phyloP scores from a whole-genome alignment of 768 basidiomycete species.

The Pholiota conissans region DNA sequence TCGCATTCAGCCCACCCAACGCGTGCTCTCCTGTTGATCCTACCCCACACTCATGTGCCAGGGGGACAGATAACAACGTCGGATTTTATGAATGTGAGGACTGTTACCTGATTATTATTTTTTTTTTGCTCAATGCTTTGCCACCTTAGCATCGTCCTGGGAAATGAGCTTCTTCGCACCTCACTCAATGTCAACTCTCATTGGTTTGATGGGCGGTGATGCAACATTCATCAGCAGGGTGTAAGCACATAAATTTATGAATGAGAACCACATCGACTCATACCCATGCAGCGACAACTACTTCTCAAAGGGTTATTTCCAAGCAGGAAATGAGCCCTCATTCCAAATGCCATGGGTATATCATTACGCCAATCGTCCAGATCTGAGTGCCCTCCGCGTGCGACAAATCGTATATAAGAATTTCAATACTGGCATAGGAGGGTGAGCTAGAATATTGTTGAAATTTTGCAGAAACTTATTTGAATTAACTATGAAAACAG shows the following conservation, averaged over 20 bases:
- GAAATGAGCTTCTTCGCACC: slow-evolving; percentile 55
- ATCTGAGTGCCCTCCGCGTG: slow-evolving; percentile 45
- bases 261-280: too few relatives aligned
- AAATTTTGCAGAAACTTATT: not conserved
- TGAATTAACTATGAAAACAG: slow-evolving; percentile 18
- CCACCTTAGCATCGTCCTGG: slow-evolving; percentile 47
- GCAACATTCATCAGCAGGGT: slow-evolving; percentile 40
- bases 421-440: slow-evolving; percentile 46
- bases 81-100: slow-evolving; percentile 52
- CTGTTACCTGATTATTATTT: not conserved
- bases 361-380: slow-evolving; percentile 51
- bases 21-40: slow-evolving; percentile 53
- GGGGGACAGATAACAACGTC: slow-evolving; percentile 48
- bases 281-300: slow-evolving; percentile 37
- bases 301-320: slow-evolving; percentile 44
- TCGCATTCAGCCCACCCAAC: slow-evolving; percentile 48
- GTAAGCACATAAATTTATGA: too few relatives aligned
- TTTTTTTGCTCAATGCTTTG: not conserved
- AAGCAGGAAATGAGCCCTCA: slow-evolving; percentile 50
- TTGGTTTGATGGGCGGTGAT: slow-evolving; percentile 47
- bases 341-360: slow-evolving; percentile 48
- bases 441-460: slow-evolving; percentile 26
- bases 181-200: slow-evolving; percentile 47
- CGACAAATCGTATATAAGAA: slow-evolving; percentile 42
- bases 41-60: slow-evolving; percentile 44